These are phyloP conservation scores for Fusarium anthophilum DNA, from an alignment of 2,329 filamentous ascomycete species.

Conservation along the genomic window DNA sequence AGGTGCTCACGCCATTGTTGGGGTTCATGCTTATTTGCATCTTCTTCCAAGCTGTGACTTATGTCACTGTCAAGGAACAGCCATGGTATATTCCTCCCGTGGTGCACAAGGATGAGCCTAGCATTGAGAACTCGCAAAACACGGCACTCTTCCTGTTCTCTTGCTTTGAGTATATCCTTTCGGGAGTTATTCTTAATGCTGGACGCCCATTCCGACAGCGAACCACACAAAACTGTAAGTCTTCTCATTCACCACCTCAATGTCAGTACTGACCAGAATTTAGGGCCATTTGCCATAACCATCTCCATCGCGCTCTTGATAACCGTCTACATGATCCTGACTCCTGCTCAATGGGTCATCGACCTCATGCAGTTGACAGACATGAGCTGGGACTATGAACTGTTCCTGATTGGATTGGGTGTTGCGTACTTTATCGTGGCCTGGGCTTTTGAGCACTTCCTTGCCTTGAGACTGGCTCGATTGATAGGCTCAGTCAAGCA, in stretches of 20 bases:
- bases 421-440: constrained; percentile 73
- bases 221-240: constrained; percentile 80
- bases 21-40: constrained; percentile 89
- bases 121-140: constrained; percentile 92
- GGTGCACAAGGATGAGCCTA: constrained; percentile 80
- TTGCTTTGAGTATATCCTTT: constrained; percentile 94
- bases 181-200: constrained; percentile 89
- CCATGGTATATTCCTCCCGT: constrained; percentile 87
- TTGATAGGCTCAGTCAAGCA: constrained; percentile 70
- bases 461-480: constrained; percentile 76
- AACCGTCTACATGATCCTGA: constrained; percentile 82
- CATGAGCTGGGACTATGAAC: constrained; percentile 76
- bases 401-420: constrained; percentile 77
- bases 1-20: constrained; percentile 87
- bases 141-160: constrained; percentile 89
- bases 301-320: constrained; percentile 74
- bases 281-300: constrained; percentile 85
- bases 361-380: constrained; percentile 86
- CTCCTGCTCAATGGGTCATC: constrained; percentile 74
- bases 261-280: background rate
- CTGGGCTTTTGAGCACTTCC: constrained; percentile 75
- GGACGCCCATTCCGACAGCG: constrained; percentile 88
- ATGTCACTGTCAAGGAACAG: constrained; percentile 78
- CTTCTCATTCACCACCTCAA: rapidly evolving
- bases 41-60: constrained; percentile 77